Evolutionary conservation across 2,329 filamentous ascomycete species (phyloP).

Genomic region (Penicillium sclerotiorum): DNA sequence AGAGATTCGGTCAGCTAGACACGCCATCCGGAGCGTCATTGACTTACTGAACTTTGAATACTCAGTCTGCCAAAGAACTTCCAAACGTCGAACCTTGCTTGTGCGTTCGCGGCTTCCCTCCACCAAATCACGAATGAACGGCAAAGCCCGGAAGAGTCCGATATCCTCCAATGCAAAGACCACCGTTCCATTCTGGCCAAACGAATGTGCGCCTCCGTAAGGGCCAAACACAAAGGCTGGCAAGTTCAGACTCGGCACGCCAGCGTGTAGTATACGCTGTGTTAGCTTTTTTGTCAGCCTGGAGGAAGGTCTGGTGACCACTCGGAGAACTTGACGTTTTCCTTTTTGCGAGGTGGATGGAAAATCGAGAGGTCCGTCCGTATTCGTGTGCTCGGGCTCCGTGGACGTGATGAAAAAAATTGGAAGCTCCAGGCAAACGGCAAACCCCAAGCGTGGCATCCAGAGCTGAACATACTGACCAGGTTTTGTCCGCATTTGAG

Average conservation of each 20-base stretch:
- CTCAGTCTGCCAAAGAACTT: not conserved
- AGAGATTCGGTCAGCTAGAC: not conserved
- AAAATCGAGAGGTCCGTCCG: too few relatives aligned
- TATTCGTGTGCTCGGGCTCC: not conserved
- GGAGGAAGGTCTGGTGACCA: not conserved
- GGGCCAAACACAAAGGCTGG: not conserved
- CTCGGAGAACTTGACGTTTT: not conserved
- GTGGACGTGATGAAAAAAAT: not conserved
- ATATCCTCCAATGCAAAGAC: not conserved
- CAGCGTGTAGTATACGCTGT: not conserved
- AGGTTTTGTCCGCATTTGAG: not conserved
- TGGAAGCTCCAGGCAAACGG: not conserved
- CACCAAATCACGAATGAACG: not conserved
- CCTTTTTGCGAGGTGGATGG: not conserved
- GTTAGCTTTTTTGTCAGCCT: not conserved
- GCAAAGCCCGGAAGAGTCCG: not conserved
- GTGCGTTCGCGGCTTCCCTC: not conserved
- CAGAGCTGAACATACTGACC: not conserved
- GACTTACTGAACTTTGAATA: not conserved
- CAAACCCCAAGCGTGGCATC: not conserved
- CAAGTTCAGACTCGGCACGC: not conserved
- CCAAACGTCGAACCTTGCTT: not conserved
- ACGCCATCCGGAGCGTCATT: not conserved
- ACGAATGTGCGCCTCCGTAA: not conserved
- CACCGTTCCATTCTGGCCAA: not conserved